Evolutionary conservation across 352 stramenopile genomes (phyloP), one percentile per base, ranked within the genome.

Genomic region (Pilasporangium apinafurcum): DNA sequence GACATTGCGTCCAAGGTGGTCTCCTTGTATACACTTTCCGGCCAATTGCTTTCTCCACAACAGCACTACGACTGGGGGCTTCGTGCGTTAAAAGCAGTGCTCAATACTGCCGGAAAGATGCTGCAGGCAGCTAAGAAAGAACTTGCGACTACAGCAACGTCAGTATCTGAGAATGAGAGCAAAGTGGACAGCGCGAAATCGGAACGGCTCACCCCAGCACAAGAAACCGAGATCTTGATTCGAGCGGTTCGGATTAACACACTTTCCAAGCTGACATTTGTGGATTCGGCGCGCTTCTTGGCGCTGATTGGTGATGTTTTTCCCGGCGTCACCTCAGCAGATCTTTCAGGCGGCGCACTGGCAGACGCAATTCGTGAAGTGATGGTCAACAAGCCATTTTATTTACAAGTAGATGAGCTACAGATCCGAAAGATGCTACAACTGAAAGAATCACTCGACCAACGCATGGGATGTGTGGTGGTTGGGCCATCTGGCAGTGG

Each of bases 401-500:
- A 69, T 43, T 53, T 96, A 6, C 71, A 94, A 44, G 63, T 88
- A 1, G 90, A 97, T 41, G 88, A 97, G 17, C 48, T 83, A 4
- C 88, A 98, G 59, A 80, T 98, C 12, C 66, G 83, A 2, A 98
- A 98, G 63, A 98, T 98, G 86, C 63, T 98, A 22, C 91, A 98
- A 50, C 72, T 98, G 5, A 97, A 98, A 56, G 93, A 98, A 51
- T 92, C 84, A 3, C 68, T 98, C 1, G 90, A 97, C 44, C 91
- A 98, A 48, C 84, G 93, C 31, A 98, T 98, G 85, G 91, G 93
- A 0, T 98, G 90, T 47, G 90, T 98, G 7, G 73, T 98, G 12
- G 92, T 98, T 0, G 93, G 93, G 0, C 92, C 91, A 0, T 95
- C 82, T 0, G 92, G 92, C 2, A 96, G 83, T 41, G 93, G 93